Evolutionary conservation across 768 basidiomycete genomes (phyloP).

Genomic region (Tulasnella sp.): DNA sequence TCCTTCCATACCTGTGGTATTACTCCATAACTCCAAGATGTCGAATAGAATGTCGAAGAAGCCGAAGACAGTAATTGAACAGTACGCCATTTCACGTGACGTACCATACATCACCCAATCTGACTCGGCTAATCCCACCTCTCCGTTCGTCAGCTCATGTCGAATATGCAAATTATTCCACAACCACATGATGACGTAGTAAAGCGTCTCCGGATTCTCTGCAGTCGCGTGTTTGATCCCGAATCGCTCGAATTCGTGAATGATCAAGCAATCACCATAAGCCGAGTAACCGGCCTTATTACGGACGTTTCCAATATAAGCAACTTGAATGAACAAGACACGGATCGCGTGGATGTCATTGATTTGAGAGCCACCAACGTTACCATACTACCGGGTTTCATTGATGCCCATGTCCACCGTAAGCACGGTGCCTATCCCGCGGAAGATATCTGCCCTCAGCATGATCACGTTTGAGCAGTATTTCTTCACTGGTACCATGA

Average conservation of each 20-base stretch:
- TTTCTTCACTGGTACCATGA: constrained; percentile 51
- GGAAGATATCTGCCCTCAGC: neutral
- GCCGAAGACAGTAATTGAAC: too few relatives aligned
- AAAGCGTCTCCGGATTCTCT: constrained; percentile 6
- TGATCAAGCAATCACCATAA: constrained; percentile 38
- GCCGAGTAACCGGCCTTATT: constrained; percentile 36
- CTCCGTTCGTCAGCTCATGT: too few relatives aligned
- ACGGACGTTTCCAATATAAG: constrained; percentile 27
- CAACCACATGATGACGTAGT: too few relatives aligned
- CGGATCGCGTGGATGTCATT: constrained; percentile 24
- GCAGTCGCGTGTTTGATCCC: constrained; percentile 34
- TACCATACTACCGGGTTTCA: constrained; percentile 40
- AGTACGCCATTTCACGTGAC: too few relatives aligned
- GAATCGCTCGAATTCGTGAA: constrained; percentile 30
- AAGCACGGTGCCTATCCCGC: neutral
- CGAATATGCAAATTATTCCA: too few relatives aligned
- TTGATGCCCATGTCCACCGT: constrained; percentile 45
- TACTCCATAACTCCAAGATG: too few relatives aligned
- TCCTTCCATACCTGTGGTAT: too few relatives aligned
- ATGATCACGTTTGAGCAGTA: constrained; percentile 28
- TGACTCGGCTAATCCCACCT: too few relatives aligned
- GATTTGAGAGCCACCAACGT: constrained; percentile 35
- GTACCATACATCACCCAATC: too few relatives aligned
- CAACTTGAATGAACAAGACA: neutral
- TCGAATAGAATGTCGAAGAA: too few relatives aligned